phyloP scores from a whole-genome alignment of 495 filamentous ascomycete species.

The Cercophora sp. region DNA sequence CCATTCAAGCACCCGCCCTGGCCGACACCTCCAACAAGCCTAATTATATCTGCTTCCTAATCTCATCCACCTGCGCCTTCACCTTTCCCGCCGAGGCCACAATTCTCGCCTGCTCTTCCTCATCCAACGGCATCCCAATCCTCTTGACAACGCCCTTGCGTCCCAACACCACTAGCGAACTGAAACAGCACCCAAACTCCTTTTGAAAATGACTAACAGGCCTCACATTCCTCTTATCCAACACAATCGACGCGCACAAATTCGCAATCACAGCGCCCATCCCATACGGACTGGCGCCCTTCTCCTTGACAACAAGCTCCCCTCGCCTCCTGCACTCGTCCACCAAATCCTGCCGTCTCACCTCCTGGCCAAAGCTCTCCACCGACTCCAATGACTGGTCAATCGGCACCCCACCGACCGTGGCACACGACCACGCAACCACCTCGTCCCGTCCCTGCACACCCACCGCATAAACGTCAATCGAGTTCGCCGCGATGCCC shows the following conservation, averaged over 20 bases:
- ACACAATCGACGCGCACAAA: slow-evolving; percentile 37
- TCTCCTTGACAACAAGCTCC: slow-evolving; percentile 32
- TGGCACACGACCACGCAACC: slow-evolving; percentile 38
- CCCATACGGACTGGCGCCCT: slow-evolving; percentile 41
- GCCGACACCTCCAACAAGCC: too few species aligned
- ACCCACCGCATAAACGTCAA: slow-evolving; percentile 41
- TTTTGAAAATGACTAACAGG: slow-evolving; percentile 36
- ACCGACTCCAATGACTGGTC: slow-evolving; percentile 18
- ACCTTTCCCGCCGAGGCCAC: slow-evolving; percentile 26
- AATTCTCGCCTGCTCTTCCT: slow-evolving; percentile 24
- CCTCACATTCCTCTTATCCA: slow-evolving; percentile 26
- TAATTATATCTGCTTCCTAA: slow-evolving; percentile 11
- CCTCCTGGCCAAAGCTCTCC: slow-evolving; percentile 2
- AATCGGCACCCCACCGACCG: slow-evolving; percentile 31
- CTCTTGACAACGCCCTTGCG: slow-evolving; percentile 27
- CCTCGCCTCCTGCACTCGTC: slow-evolving; percentile 28
- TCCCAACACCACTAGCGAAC: slow-evolving; percentile 34
- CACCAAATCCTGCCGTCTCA: slow-evolving; percentile 21
- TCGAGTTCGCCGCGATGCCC: slow-evolving; percentile 29
- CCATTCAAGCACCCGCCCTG: neutral
- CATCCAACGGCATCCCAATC: slow-evolving; percentile 25
- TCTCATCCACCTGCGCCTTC: slow-evolving; percentile 21
- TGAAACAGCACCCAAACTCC: slow-evolving; percentile 33
- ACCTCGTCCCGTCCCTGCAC: slow-evolving; percentile 43
- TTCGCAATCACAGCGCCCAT: slow-evolving; percentile 32